Conservation (phyloP, 345 rosid genomes). For the Melastoma malabathricum region DNA sequence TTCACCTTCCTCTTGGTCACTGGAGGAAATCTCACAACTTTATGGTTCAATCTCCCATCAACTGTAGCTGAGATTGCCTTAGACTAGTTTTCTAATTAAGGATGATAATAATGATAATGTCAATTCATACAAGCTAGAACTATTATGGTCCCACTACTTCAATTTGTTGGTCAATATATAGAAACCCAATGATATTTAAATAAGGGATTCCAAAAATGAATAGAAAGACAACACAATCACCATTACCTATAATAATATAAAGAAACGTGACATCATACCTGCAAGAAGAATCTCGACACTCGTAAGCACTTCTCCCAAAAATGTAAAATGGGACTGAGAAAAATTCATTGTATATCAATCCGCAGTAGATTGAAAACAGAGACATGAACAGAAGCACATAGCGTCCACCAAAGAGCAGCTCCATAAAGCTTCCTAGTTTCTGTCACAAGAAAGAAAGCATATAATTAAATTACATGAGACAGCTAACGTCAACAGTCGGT, state of each 20-base stretch:
- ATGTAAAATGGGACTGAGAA: slow-evolving; percentile 93
- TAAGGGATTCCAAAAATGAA: background rate
- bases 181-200: background rate
- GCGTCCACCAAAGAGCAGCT: slow-evolving; percentile 94
- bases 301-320: slow-evolving; percentile 92
- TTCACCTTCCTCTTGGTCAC: too few relatives aligned
- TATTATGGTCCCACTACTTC: too few relatives aligned
- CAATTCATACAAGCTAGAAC: too few relatives aligned
- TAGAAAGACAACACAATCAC: background rate
- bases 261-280: slow-evolving; percentile 26
- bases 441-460: slow-evolving; percentile 13
- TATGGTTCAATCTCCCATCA: too few relatives aligned
- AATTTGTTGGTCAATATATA: too few relatives aligned
- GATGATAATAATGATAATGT: too few relatives aligned
- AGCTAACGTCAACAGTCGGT: too few relatives aligned
- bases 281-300: slow-evolving; percentile 72
- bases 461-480: too few relatives aligned
- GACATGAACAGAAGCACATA: slow-evolving; percentile 86
- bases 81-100: too few relatives aligned
- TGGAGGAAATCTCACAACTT: too few relatives aligned
- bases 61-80: too few relatives aligned
- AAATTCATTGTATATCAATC: slow-evolving; percentile 95
- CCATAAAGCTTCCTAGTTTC: slow-evolving; percentile 99
- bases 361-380: slow-evolving; percentile 87
- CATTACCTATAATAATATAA: background rate